Evolutionary conservation across 305 asterid genomes (phyloP).

Genomic region (Rubia peregrina): DNA sequence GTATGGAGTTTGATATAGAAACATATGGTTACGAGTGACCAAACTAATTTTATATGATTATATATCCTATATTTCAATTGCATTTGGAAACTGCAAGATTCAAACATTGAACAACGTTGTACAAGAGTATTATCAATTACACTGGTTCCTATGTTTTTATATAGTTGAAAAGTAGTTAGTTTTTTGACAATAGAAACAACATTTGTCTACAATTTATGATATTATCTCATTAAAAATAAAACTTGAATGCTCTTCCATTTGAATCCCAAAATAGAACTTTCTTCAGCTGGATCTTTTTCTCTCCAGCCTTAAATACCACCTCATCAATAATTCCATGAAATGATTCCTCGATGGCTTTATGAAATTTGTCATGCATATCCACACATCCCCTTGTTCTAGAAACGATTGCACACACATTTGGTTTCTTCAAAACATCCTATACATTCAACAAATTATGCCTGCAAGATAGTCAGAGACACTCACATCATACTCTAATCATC

Average conservation of each 20-base stretch:
- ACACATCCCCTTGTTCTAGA: constrained; percentile 88
- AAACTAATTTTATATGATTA: too few relatives aligned
- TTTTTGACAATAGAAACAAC: neutral
- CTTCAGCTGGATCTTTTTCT: constrained; percentile 44
- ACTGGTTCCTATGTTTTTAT: too few relatives aligned
- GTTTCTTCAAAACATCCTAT: constrained; percentile 71
- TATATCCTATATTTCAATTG: too few relatives aligned
- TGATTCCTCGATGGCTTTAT: constrained; percentile 52
- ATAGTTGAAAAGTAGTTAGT: neutral
- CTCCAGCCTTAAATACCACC: constrained; percentile 46
- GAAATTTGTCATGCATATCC: constrained; percentile 64
- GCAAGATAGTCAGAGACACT: constrained; percentile 26
- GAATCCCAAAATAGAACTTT: constrained; percentile 87
- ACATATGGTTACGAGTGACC: too few relatives aligned
- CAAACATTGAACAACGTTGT: too few relatives aligned
- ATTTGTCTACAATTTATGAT: too few relatives aligned
- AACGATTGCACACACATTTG: constrained; percentile 75
- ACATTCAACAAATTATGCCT: constrained; percentile 88
- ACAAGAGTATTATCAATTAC: too few relatives aligned
- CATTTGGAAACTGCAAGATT: too few relatives aligned
- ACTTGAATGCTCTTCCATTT: constrained; percentile 80
- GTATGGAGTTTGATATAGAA: too few relatives aligned
- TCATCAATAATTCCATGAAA: constrained; percentile 65
- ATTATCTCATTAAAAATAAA: constrained; percentile 40
- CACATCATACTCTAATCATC: too few relatives aligned